Evolutionary conservation across 2,329 filamentous ascomycete genomes (phyloP).

Genomic region (Colletotrichum echinochloae): DNA sequence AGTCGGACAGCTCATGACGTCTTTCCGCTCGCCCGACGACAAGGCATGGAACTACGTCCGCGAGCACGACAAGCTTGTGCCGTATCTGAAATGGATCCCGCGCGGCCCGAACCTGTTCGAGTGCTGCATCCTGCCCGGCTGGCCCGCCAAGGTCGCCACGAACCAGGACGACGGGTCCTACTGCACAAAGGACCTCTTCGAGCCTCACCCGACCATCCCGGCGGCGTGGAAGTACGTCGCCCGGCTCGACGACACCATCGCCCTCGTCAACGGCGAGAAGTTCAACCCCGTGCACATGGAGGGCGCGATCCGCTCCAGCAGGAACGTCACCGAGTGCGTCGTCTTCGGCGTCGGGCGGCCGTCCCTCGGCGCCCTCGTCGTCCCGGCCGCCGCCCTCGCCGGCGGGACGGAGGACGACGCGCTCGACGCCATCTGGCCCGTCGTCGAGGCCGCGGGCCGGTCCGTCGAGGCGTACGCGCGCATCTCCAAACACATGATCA

Average conservation of each 20-base stretch:
- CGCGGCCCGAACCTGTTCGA: slow-evolving; percentile 53
- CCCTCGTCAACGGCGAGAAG: slow-evolving; percentile 75
- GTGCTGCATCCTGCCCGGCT: slow-evolving; percentile 52
- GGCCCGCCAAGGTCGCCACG: slow-evolving; percentile 60
- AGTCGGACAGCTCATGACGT: slow-evolving; percentile 72
- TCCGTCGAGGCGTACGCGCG: slow-evolving; percentile 48
- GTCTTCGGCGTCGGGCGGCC: slow-evolving; percentile 71
- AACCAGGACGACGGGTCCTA: slow-evolving; percentile 72
- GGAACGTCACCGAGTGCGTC: slow-evolving; percentile 64
- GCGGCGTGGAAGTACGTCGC: slow-evolving; percentile 73
- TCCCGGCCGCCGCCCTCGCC: slow-evolving; percentile 49
- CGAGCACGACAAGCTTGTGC: slow-evolving; percentile 55
- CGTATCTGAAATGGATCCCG: slow-evolving; percentile 49
- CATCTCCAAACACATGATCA: slow-evolving; percentile 62
- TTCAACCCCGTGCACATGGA: slow-evolving; percentile 75
- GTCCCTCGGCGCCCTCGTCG: slow-evolving; percentile 68
- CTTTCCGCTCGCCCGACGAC: slow-evolving; percentile 64
- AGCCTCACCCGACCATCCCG: slow-evolving; percentile 61
- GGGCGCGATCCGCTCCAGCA: slow-evolving; percentile 59
- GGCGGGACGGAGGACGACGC: slow-evolving; percentile 45
- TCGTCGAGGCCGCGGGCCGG: slow-evolving; percentile 49
- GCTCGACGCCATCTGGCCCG: slow-evolving; percentile 50
- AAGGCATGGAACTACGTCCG: slow-evolving; percentile 72
- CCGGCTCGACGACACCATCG: slow-evolving; percentile 71
- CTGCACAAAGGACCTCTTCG: slow-evolving; percentile 73